phyloP scores from a whole-genome alignment of 257 asterid species.

The Fraxinus excelsior region DNA sequence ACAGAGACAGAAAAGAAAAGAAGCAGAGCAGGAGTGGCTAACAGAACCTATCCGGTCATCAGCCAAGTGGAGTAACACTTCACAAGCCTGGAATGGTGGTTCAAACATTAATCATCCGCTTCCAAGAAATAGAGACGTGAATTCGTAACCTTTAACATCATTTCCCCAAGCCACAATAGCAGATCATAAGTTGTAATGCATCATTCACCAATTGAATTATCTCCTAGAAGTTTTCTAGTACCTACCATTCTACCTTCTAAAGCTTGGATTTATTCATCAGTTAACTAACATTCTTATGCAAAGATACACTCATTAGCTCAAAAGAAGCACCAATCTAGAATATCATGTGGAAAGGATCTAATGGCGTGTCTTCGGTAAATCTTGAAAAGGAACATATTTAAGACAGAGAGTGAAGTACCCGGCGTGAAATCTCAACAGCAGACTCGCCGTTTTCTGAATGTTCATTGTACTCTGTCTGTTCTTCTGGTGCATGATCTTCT shows the following conservation, averaged over 20 bases:
- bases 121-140: slow-evolving; percentile 1
- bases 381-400: slow-evolving; percentile 4
- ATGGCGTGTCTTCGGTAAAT: slow-evolving; percentile 12
- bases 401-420: slow-evolving; percentile 49
- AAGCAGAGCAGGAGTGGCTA: not conserved
- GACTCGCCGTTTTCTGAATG: slow-evolving; percentile 55
- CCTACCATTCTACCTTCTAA: not conserved
- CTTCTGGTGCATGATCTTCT: slow-evolving; percentile 59
- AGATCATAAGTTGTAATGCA: slow-evolving; percentile 9
- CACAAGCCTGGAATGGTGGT: not conserved
- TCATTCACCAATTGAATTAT: not conserved
- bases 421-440: slow-evolving; percentile 60
- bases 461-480: slow-evolving; percentile 46
- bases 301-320: slow-evolving; percentile 3
- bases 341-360: slow-evolving; percentile 9
- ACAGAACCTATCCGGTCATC: slow-evolving; percentile 5
- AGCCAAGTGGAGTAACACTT: slow-evolving; percentile 1
- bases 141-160: not conserved
- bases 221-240: not conserved
- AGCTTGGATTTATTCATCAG: not conserved
- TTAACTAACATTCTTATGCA: not conserved
- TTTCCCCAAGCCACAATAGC: slow-evolving; percentile 8
- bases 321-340: slow-evolving; percentile 10
- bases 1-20: not conserved
- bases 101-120: not conserved